Conservation (phyloP, 805 yeast genomes). For the Komagataella kurtzmanii region DNA sequence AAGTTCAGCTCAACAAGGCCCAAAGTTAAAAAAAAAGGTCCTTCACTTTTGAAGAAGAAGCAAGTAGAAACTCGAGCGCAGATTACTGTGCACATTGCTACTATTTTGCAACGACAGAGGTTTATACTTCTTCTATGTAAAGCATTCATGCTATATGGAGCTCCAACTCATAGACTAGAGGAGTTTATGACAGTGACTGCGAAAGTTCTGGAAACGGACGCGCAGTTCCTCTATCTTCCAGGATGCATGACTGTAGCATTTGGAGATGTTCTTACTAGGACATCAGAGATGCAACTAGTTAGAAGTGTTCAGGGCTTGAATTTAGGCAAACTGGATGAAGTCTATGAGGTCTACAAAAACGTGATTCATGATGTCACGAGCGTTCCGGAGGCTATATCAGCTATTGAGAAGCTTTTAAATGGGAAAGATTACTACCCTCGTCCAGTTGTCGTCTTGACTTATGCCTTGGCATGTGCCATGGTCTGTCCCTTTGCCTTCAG, state of each 20-base stretch:
- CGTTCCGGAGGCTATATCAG: conserved; percentile 71
- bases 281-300: conserved; percentile 85
- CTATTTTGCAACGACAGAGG: conserved; percentile 72
- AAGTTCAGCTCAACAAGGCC: conserved; percentile 28
- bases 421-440: conserved; percentile 52
- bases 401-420: conserved; percentile 54
- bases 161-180: conserved; percentile 90
- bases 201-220: conserved; percentile 84
- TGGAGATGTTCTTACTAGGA: conserved; percentile 88
- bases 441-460: conserved; percentile 66
- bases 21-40: conserved; percentile 14
- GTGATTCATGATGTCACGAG: conserved; percentile 85
- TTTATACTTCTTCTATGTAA: conserved; percentile 77
- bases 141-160: conserved; percentile 88
- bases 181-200: conserved; percentile 91
- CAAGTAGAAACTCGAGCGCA: conserved; percentile 39
- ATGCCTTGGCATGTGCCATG: conserved; percentile 67
- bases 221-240: conserved; percentile 83
- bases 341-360: conserved; percentile 73
- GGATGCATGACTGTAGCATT: conserved; percentile 93
- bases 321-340: conserved; percentile 64
- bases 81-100: conserved; percentile 89
- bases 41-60: conserved; percentile 11
- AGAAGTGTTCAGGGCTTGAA: conserved; percentile 84
- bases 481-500: conserved; percentile 84